Conservation (phyloP, 2,329 filamentous ascomycete genomes). For the Hypoxylon sp. region DNA sequence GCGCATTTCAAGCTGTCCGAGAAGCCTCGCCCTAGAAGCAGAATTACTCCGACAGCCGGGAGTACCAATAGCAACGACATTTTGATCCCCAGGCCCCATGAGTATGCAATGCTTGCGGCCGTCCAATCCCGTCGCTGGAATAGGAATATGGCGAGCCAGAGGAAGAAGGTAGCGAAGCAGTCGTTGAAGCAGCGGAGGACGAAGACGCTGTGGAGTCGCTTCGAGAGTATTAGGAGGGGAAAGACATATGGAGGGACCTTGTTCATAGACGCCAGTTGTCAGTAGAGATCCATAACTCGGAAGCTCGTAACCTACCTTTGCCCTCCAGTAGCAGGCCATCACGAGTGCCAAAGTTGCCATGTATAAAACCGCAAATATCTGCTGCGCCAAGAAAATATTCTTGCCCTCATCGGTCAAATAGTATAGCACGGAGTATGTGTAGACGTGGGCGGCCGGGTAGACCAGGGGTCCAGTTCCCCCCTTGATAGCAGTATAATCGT, state of each 20-base stretch:
- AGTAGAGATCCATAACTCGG: conserved; percentile 15
- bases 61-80: conserved; percentile 90
- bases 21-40: conserved; percentile 81
- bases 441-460: conserved; percentile 94
- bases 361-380: conserved; percentile 86
- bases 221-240: conserved; percentile 87
- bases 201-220: conserved; percentile 94
- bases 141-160: conserved; percentile 85
- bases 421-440: conserved; percentile 87
- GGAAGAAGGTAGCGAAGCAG: conserved; percentile 85
- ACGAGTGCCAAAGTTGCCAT: conserved; percentile 81
- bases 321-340: conserved; percentile 84
- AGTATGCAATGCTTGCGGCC: conserved; percentile 79
- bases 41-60: conserved; percentile 82
- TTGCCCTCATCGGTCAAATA: conserved; percentile 80
- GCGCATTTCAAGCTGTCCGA: conserved; percentile 76
- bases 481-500: conserved; percentile 87
- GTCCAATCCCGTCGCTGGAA: conserved; percentile 84
- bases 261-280: conserved; percentile 19
- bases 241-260: conserved; percentile 92
- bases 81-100: conserved; percentile 88
- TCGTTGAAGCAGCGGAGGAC: conserved; percentile 96
- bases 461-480: conserved; percentile 94
- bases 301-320: conserved; percentile 67
- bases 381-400: conserved; percentile 85